Evolutionary conservation across 2,329 filamentous ascomycete genomes (phyloP).

Genomic region (Xylaria sp.): DNA sequence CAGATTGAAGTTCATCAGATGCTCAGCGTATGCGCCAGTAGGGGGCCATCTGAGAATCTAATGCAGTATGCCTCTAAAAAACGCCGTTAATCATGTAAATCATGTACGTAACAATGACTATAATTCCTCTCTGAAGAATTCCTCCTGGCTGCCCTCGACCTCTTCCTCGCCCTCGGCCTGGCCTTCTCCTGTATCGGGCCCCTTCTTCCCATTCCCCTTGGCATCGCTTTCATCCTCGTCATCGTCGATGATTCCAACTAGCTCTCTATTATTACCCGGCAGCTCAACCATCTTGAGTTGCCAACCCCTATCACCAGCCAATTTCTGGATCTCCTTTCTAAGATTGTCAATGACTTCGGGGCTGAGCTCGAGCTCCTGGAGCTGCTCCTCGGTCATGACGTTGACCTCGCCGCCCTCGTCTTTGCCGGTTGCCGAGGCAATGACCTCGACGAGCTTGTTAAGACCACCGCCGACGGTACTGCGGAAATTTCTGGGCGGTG

Average conservation of each 20-base stretch:
- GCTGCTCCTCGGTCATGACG: slow-evolving; percentile 70
- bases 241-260: slow-evolving; percentile 74
- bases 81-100: slow-evolving; percentile 41
- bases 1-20: not conserved
- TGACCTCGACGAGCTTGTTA: slow-evolving; percentile 53
- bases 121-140: slow-evolving; percentile 64
- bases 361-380: slow-evolving; percentile 74
- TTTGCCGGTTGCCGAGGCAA: slow-evolving; percentile 58
- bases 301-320: slow-evolving; percentile 79
- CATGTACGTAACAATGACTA: slow-evolving; percentile 48
- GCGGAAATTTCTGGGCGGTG: slow-evolving; percentile 56
- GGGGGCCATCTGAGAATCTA: not conserved
- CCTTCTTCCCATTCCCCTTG: not conserved
- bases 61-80: slow-evolving; percentile 11
- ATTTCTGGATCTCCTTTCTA: slow-evolving; percentile 71
- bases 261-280: slow-evolving; percentile 68
- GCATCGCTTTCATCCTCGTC: slow-evolving; percentile 58
- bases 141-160: slow-evolving; percentile 58
- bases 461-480: slow-evolving; percentile 42
- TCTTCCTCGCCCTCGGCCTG: slow-evolving; percentile 17
- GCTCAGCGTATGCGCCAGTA: not conserved
- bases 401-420: slow-evolving; percentile 70
- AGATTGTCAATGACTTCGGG: slow-evolving; percentile 75
- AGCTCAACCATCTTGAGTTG: slow-evolving; percentile 81
- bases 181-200: slow-evolving; percentile 17